A percentile compares a stretch with the other conserved stretches of the same genome.
These are phyloP conservation scores for Trichoderma virens DNA, from an alignment of 495 filamentous ascomycete genomes.

Conservation along the genomic window DNA sequence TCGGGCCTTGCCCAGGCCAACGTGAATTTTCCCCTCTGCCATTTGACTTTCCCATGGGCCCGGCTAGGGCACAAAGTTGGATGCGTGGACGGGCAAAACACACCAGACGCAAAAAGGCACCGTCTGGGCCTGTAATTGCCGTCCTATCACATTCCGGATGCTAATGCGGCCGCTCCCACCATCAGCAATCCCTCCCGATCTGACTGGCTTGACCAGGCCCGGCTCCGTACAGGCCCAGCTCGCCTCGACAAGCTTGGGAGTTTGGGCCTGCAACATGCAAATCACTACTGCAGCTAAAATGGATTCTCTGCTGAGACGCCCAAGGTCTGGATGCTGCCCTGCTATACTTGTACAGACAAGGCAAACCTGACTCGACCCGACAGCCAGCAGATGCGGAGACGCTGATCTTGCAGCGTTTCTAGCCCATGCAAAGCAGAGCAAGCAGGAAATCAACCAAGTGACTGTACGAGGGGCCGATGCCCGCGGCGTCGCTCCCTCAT, in stretches of 20 bases:
- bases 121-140: too few relatives aligned
- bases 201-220: too few relatives aligned
- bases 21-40: background rate
- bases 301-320: background rate
- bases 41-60: background rate
- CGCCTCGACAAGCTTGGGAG: background rate
- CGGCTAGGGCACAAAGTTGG: too few relatives aligned
- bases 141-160: too few relatives aligned
- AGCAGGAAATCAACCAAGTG: too few relatives aligned
- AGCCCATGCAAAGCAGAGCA: background rate
- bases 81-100: too few relatives aligned
- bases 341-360: too few relatives aligned
- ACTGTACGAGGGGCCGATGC: too few relatives aligned
- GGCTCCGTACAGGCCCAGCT: background rate
- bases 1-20: background rate
- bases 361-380: background rate
- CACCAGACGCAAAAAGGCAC: too few relatives aligned
- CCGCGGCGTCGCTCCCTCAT: too few relatives aligned
- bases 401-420: slow-evolving; percentile 4
- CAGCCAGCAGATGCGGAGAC: background rate
- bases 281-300: slow-evolving; percentile 9
- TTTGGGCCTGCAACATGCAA: background rate
- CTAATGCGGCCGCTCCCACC: too few relatives aligned
- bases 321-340: background rate
- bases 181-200: too few relatives aligned